phyloP scores from a whole-genome alignment of 345 rosid species.

The Hypericum androsaemum region DNA sequence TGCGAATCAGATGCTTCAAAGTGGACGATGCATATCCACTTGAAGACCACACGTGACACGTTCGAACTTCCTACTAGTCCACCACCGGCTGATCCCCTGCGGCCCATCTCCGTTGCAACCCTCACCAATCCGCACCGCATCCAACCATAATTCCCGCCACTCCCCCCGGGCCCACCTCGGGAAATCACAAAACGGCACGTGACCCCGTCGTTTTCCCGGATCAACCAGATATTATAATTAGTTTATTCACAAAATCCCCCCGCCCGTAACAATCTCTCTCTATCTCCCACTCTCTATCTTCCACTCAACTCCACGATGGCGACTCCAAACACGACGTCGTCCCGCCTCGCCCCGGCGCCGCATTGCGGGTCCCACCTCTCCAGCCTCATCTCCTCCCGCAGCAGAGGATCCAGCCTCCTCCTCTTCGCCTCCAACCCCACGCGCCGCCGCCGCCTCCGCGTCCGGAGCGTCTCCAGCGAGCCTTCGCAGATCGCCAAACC shows the following conservation, averaged over 20 bases:
- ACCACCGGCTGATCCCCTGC: too few relatives aligned
- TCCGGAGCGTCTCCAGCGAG: slow-evolving; percentile 19
- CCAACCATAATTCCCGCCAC: too few relatives aligned
- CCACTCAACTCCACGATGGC: slow-evolving; percentile 14
- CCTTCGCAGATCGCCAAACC: slow-evolving; percentile 2
- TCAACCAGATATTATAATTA: too few relatives aligned
- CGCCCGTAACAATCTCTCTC: slow-evolving; percentile 20
- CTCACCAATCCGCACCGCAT: too few relatives aligned
- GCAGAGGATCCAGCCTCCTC: slow-evolving; percentile 10
- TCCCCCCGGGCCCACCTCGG: too few relatives aligned
- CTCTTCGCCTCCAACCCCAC: slow-evolving; percentile 6
- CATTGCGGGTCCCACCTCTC: slow-evolving; percentile 4
- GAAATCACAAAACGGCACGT: too few relatives aligned
- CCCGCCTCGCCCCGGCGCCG: background rate
- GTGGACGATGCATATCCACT: too few relatives aligned
- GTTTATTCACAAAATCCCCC: slow-evolving; percentile 15
- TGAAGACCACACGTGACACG: too few relatives aligned
- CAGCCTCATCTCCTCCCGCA: slow-evolving; percentile 1
- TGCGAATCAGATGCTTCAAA: too few relatives aligned
- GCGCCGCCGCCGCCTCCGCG: slow-evolving; percentile 10
- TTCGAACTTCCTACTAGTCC: too few relatives aligned
- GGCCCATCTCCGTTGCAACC: too few relatives aligned
- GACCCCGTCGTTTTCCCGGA: too few relatives aligned
- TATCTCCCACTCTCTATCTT: slow-evolving; percentile 2
- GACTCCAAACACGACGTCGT: background rate